Evolutionary conservation across 1,139 yeast species (phyloP).

Genomic region (Sugiyamaella xylanicola): DNA sequence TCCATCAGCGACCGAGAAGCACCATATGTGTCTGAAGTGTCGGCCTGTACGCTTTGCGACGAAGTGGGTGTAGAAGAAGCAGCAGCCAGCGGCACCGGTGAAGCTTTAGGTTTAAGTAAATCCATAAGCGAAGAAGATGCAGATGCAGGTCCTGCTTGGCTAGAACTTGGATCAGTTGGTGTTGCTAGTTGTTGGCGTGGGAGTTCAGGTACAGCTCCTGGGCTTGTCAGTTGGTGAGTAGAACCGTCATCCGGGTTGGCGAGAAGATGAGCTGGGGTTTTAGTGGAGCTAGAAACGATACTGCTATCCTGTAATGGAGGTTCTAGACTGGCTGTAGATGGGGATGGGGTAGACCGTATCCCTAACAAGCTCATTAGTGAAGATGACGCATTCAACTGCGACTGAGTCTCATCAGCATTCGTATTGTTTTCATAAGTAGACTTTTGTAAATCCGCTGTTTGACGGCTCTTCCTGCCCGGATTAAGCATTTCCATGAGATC

Average conservation of each 20-base stretch:
- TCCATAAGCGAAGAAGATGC: constrained; percentile 16
- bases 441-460: too few species aligned
- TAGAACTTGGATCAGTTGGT: too few species aligned
- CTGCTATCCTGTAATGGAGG: not conserved
- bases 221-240: too few species aligned
- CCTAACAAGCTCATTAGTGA: constrained; percentile 17
- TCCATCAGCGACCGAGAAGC: constrained; percentile 16
- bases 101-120: constrained; percentile 4
- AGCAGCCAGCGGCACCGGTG: not conserved
- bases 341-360: not conserved
- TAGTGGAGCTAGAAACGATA: not conserved
- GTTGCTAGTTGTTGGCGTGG: too few species aligned
- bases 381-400: constrained; percentile 8
- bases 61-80: not conserved
- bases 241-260: too few species aligned
- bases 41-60: not conserved
- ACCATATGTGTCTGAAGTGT: not conserved
- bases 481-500: constrained; percentile 17
- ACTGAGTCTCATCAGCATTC: not conserved
- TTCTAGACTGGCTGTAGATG: not conserved
- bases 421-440: too few species aligned
- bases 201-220: too few species aligned
- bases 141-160: too few species aligned
- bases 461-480: constrained; percentile 4
- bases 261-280: not conserved